Base-by-base conservation (phyloP, 2,329 filamentous ascomycete genomes). In the Apiospora sp. region DNA sequence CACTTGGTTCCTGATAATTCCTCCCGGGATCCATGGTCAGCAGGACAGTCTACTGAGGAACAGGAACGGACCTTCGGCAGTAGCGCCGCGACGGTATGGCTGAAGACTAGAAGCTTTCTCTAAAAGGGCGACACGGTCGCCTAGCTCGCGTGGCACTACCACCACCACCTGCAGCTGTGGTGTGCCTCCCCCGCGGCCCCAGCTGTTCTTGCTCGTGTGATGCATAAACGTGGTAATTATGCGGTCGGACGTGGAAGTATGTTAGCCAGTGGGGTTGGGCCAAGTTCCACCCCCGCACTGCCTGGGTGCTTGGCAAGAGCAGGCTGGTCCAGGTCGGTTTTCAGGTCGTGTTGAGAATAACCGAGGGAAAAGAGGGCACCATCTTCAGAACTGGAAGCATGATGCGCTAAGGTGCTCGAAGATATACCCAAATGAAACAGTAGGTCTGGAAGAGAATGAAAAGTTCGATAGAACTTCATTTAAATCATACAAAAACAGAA, bases 181-280 rank as follows among this genome's bases (percentile, higher is more conserved):
- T 14, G 27, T 8, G 51, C 27, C 10, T 49, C 46, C 7, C 8
- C 46, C 8, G 10, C 46, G n/a, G 19, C 6, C 19, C 46, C 46
- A 22, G n/a, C 19, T 12, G 27, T 24, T 24, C 13, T 58, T 34
- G 24, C 24, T 58, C 16, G 5, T 14, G 51, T 58, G 51, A 58
- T 58, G 51, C 27, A 58, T 58, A 58, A 30, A 58, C 51, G 27
- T 58, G 27, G 51, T 30, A 58, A 58, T 58, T 30, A 58, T 58
- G 51, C 51, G 24, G 51, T 58, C 46, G 46, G 10, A 10, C n/a
- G 51, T 34, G 14, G 27, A 34, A 58, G 46, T 49, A 22, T 49
- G 46, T 49, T 58, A 16, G 51, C 24, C 16, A 34, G 54, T 61
- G 54, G 54, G 54, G 54, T 34, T n/a, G 54, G 54, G 30, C 16